Evolutionary conservation across 345 rosid species (phyloP), one percentile per base, ranked within the genome.

Genomic region (Fremontodendron californicum): DNA sequence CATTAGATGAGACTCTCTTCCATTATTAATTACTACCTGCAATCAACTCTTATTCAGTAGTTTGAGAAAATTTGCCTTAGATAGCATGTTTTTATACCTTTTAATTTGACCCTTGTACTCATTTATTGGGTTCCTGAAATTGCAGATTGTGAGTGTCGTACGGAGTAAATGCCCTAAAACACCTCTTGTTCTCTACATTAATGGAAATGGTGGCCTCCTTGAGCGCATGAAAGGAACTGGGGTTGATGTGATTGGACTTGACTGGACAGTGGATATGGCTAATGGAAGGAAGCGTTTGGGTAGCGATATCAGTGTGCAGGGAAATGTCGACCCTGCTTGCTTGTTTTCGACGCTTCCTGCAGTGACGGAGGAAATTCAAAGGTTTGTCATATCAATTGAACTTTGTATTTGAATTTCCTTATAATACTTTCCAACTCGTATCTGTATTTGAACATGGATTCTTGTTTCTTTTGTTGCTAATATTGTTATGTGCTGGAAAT

Each of bases 231-330:
- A 88, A 86, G 92, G 85, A 77, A 88, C 86, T 6, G 97, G 96
- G 79, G 99, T 90, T 80, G 97, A 93, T 80, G 99, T 95, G 75
- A 92, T 92, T 78, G 98, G 98, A 79, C 91, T 95, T 77, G 99
- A 95, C 88, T 93, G 97, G 99, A 93, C 97, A 42, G 93, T 95
- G 64, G 99, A 92, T 83, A 89, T 95, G 96, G 94, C 90, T 45
- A 96, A 92, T 87, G 98, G 94, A 78, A 90, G 97, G 86, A 86
- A 89, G 77, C 83, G 93, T 70, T 70, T 93, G 71, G 95, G 98
- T 52, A 84, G 81, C 3, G 90, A 70, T 29, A 86, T 93, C 76
- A 85, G 93, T 65, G 90, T 95, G 21, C 99, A 95, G 73, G 99
- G 99, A 66, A 93, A 95, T 76, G 97, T 95, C 15, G 99, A 93